These are phyloP conservation scores for Trifolium fragiferum DNA, from an alignment of 306 rosid genomes.

Conservation along the genomic window DNA sequence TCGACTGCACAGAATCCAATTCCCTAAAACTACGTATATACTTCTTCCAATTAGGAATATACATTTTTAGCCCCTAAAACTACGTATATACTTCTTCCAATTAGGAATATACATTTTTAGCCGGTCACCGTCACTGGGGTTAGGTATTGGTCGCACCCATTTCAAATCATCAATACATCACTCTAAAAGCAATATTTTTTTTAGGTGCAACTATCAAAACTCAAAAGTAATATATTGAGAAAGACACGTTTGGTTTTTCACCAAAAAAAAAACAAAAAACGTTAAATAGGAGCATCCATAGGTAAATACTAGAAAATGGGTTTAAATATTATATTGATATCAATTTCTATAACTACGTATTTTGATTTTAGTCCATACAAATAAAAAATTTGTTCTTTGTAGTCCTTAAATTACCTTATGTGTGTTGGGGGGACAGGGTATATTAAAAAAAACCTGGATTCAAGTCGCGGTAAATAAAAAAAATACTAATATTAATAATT, in stretches of 20 bases:
- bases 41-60: background rate
- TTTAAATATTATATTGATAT: too few relatives aligned
- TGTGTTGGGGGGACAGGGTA: too few relatives aligned
- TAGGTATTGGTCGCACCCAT: constrained; percentile 45
- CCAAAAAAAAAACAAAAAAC: background rate
- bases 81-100: background rate
- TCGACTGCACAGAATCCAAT: too few relatives aligned
- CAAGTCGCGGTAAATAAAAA: too few relatives aligned
- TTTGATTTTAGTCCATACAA: too few relatives aligned
- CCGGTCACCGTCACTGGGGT: constrained; percentile 29
- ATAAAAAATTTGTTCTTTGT: too few relatives aligned
- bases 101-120: constrained; percentile 8
- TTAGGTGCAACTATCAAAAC: background rate
- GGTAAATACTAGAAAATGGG: background rate
- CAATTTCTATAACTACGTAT: too few relatives aligned
- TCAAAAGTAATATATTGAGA: background rate
- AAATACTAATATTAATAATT: too few relatives aligned
- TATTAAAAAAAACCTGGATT: too few relatives aligned
- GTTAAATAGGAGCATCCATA: background rate
- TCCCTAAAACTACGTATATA: background rate
- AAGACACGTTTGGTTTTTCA: constrained; percentile 7
- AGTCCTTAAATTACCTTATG: too few relatives aligned
- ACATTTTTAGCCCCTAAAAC: constrained; percentile 16
- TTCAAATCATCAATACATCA: constrained; percentile 31
- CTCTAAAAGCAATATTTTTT: constrained; percentile 22